phyloP scores from a whole-genome alignment of 129 eudicot genomes.

The carrot (Daucus carota) region DNA sequence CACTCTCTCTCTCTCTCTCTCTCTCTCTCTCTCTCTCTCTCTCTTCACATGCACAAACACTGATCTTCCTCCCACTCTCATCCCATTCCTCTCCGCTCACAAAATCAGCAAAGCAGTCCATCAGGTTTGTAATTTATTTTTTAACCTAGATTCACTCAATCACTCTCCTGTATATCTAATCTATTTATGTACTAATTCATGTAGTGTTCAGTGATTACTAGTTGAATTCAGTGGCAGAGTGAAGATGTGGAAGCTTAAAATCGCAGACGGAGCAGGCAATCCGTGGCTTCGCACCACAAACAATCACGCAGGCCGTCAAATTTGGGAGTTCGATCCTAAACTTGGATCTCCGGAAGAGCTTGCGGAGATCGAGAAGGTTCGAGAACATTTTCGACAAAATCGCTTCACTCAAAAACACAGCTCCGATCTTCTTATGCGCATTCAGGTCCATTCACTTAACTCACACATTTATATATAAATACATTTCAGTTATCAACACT shows the following conservation, averaged over 20 bases:
- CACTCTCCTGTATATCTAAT: not conserved
- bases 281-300: constrained; percentile 73
- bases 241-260: constrained; percentile 77
- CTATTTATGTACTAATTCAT: too few relatives aligned
- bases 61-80: not conserved
- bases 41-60: constrained; percentile 1
- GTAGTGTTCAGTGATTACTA: not conserved
- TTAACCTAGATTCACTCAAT: not conserved
- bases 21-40: not conserved
- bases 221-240: not conserved
- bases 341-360: constrained; percentile 57
- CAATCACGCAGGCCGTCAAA: constrained; percentile 68
- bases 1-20: not conserved
- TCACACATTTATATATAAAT: not conserved
- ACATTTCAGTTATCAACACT: not conserved
- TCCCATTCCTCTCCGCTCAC: not conserved
- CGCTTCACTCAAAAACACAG: constrained; percentile 73
- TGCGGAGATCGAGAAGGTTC: constrained; percentile 55
- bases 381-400: constrained; percentile 37
- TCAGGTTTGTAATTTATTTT: not conserved
- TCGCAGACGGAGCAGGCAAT: constrained; percentile 51
- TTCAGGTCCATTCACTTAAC: constrained; percentile 43
- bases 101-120: not conserved
- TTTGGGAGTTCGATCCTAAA: constrained; percentile 82
- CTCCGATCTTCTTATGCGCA: constrained; percentile 87